Base-by-base conservation (phyloP, 2,329 filamentous ascomycete species). In the Fusarium sp. region DNA sequence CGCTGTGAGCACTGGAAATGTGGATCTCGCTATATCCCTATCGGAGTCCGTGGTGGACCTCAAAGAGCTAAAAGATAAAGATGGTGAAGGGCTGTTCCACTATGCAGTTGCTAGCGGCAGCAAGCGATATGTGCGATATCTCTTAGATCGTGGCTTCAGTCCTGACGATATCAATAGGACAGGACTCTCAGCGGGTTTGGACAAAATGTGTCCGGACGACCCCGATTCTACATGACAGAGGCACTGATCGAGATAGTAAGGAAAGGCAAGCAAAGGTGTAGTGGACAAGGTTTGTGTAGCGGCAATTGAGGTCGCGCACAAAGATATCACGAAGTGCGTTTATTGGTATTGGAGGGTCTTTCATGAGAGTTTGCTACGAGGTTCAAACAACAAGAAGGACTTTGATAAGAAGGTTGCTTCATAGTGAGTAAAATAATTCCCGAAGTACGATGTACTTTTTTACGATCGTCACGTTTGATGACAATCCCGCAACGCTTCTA, bases 21-120 rank as follows among this genome's bases (percentile, higher is more conserved):
- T 64, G 15, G 52, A 52, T 0, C 49, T 55, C 11, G 52, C 64
- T 1, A 45, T 64, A 7, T 20, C 30, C 0, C 30, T 67, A n/a
- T 45, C 51, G 1, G 44, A 55, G 6, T 7, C n/a, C 0, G 13
- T 63, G 2, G 8, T 6, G 3, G 20, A 11, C 9, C 2, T n/a
- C 5, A 7, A 23, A 1, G 34, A 38, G 2, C 12, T 28, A 3
- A 20, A 44, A 11, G 34, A 50, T 3, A 26, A 41, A 4, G 8
- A 46, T 2, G 65, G 63, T 4, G 34, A 42, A 6, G 45, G 38
- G 6, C 8, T 67, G 1, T 12, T 67, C 0, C 55, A 60, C 44
- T 68, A 68, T n/a, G 64, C 38, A 4, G 44, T 36, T 1, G 28
- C 33, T 1, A 12, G 52, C 9, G 30, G 33, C 9, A 58, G 47